Evolutionary conservation across 148 eudicot genomes (phyloP).

Genomic region (Camellia japonica): DNA sequence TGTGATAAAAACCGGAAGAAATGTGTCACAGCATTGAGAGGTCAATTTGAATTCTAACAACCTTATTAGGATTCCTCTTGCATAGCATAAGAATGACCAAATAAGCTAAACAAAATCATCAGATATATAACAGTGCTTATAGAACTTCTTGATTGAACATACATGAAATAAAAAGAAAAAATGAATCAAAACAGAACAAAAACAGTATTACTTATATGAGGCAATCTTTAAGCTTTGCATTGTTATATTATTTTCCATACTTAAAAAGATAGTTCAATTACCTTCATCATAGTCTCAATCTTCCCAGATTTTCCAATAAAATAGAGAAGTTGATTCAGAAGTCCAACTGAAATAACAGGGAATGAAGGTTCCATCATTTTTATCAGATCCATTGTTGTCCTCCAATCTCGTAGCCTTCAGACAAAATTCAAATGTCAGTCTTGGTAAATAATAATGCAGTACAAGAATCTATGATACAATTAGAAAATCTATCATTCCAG

Average conservation of each 20-base stretch:
- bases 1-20: background rate
- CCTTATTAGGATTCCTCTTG: background rate
- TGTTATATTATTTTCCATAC: background rate
- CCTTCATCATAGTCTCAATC: conserved; percentile 89
- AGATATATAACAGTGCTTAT: background rate
- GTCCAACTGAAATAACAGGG: conserved; percentile 62
- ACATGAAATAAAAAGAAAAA: background rate
- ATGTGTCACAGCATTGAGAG: background rate
- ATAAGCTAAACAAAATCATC: background rate
- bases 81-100: background rate
- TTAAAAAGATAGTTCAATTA: conserved; percentile 17
- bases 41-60: background rate
- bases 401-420: conserved; percentile 84
- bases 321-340: conserved; percentile 74
- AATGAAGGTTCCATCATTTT: conserved; percentile 70
- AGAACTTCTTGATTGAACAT: background rate
- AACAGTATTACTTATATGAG: background rate
- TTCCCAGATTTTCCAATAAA: conserved; percentile 85
- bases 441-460: background rate
- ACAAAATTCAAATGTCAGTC: conserved; percentile 21
- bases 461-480: background rate
- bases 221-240: background rate
- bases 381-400: conserved; percentile 45
- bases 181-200: background rate
- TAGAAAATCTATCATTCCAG: background rate